Percentiles rank a stretch among this genome's conserved stretches.
Conservation (phyloP, 2,329 filamentous ascomycete genomes). For the Dactylonectria estremocensis region DNA sequence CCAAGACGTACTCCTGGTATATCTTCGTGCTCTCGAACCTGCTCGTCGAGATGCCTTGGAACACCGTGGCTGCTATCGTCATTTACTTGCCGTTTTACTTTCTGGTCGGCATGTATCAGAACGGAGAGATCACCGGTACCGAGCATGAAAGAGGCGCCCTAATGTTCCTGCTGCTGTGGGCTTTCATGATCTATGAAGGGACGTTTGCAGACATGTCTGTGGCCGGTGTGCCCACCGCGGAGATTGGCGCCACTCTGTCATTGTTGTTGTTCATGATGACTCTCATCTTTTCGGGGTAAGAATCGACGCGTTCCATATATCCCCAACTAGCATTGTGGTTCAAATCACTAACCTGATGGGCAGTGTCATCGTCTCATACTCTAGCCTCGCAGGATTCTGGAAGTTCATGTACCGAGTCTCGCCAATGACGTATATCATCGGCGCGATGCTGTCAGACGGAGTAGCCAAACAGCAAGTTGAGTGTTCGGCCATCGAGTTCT, state of each 20-base stretch:
- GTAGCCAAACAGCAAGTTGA: constrained; percentile 35
- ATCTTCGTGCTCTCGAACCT: constrained; percentile 34
- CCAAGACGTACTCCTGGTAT: constrained; percentile 68
- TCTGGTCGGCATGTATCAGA: constrained; percentile 33
- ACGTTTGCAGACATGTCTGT: constrained; percentile 36
- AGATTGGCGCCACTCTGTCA: constrained; percentile 48
- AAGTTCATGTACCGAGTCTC: constrained; percentile 77
- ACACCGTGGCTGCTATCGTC: constrained; percentile 27
- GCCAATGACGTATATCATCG: constrained; percentile 78
- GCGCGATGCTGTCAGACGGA: constrained; percentile 65
- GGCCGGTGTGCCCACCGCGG: constrained; percentile 28
- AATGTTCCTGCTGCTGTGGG: constrained; percentile 32
- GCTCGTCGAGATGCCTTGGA: constrained; percentile 35
- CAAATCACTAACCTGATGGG: background rate
- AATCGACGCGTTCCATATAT: background rate
- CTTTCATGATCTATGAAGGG: constrained; percentile 28
- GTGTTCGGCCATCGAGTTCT: constrained; percentile 58
- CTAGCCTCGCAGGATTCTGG: constrained; percentile 76
- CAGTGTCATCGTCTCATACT: constrained; percentile 72
- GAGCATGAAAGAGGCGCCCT: constrained; percentile 20
- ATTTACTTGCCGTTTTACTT: constrained; percentile 35
- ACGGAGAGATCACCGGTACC: constrained; percentile 23
- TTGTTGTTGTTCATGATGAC: constrained; percentile 56
- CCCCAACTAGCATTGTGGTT: background rate
- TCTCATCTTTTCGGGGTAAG: constrained; percentile 43